Conservation (phyloP, 257 asterid species). For the Thymus mandschuricus region DNA sequence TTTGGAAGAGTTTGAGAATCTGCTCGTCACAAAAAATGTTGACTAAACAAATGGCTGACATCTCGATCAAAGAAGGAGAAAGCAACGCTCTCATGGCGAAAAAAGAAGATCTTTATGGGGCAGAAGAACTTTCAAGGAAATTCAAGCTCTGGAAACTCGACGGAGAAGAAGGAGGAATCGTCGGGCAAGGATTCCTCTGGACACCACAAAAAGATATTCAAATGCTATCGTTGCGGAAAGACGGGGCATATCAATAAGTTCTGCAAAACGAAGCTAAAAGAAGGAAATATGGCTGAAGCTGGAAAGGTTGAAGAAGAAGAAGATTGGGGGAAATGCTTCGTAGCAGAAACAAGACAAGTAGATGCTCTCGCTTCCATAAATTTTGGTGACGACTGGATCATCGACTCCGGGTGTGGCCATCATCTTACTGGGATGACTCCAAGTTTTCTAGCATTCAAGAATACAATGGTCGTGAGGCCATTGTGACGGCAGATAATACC, state of each 20-base stretch:
- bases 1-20: constrained; percentile 8
- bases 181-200: not conserved
- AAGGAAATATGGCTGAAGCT: not conserved
- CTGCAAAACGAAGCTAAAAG: not conserved
- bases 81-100: not conserved
- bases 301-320: not conserved
- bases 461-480: not conserved
- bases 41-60: constrained; percentile 21
- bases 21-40: constrained; percentile 19
- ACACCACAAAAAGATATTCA: not conserved
- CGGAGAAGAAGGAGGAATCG: not conserved
- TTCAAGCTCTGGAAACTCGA: not conserved
- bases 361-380: not conserved
- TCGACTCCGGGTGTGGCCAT: not conserved
- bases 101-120: not conserved
- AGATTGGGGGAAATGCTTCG: not conserved
- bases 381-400: not conserved
- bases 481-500: not conserved
- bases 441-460: not conserved
- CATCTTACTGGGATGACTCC: not conserved
- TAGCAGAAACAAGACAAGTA: not conserved
- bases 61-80: constrained; percentile 19
- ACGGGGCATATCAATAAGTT: constrained; percentile 6
- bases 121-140: too few species aligned
- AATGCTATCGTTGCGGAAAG: constrained; percentile 19